Evolutionary conservation across 768 basidiomycete species (phyloP).

Genomic region (Crepidotus variabilis): DNA sequence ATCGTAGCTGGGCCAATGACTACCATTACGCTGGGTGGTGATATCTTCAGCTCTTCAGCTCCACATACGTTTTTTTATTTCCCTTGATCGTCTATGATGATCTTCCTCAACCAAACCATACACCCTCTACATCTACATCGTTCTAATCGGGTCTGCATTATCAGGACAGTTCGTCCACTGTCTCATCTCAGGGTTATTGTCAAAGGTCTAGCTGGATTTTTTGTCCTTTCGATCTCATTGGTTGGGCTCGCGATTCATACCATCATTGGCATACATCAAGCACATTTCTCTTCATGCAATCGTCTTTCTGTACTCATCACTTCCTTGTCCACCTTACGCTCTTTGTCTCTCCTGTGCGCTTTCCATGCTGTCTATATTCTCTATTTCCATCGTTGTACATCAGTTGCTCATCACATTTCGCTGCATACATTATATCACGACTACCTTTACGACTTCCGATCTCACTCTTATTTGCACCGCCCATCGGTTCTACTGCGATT

Average conservation of each 20-base stretch:
- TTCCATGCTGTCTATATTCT: not conserved
- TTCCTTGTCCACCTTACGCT: not conserved
- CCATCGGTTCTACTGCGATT: too few relatives aligned
- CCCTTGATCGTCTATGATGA: too few relatives aligned
- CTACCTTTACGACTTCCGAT: not conserved
- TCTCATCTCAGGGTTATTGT: not conserved
- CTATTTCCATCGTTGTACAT: not conserved
- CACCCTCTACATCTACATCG: not conserved
- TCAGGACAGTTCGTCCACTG: not conserved
- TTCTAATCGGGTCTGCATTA: not conserved
- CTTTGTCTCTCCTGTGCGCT: not conserved
- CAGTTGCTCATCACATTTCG: not conserved
- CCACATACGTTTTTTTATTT: slow-evolving; percentile 5
- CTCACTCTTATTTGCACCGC: too few relatives aligned
- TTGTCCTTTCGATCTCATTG: not conserved
- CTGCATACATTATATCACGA: not conserved
- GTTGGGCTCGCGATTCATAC: not conserved
- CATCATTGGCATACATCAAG: not conserved
- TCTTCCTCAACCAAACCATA: not conserved
- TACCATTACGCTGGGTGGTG: slow-evolving; percentile 68
- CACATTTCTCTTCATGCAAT: not conserved
- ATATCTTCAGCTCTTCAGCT: slow-evolving; percentile 5
- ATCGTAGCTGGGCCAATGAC: slow-evolving; percentile 67
- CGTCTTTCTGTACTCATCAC: slow-evolving; percentile 5
- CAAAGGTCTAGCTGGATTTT: not conserved